These are phyloP conservation scores for Cordyceps cateniannulata DNA, from an alignment of 2,329 filamentous ascomycete genomes.

Conservation along the genomic window DNA sequence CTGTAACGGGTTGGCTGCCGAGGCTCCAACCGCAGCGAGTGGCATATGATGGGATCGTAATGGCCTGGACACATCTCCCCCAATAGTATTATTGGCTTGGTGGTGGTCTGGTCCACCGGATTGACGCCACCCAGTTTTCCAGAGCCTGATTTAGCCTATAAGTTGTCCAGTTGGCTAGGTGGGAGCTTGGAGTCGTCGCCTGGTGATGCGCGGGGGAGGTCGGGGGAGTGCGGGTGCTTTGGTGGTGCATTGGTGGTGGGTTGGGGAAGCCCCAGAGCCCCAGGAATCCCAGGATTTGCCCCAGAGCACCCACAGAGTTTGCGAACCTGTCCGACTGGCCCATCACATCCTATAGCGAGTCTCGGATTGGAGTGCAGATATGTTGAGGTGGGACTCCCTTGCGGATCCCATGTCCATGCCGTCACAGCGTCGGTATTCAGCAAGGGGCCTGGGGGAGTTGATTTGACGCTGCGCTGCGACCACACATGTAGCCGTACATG, in stretches of 20 bases:
- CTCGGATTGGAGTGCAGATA: background rate
- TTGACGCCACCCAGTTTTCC: conserved; percentile 2
- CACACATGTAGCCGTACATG: background rate
- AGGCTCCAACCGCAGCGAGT: conserved; percentile 8
- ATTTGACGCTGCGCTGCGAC: background rate
- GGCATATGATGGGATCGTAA: conserved; percentile 13
- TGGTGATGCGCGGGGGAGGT: conserved; percentile 7
- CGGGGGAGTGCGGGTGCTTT: conserved; percentile 7
- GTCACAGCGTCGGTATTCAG: background rate
- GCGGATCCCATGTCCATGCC: conserved; percentile 2
- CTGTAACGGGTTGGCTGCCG: conserved; percentile 10
- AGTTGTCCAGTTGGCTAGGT: background rate
- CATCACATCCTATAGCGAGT: background rate
- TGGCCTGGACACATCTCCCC: background rate
- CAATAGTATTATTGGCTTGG: background rate
- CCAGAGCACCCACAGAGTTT: background rate
- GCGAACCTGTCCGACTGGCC: background rate
- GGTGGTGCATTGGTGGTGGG: conserved; percentile 2
- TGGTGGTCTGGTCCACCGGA: conserved; percentile 1
- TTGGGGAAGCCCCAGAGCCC: conserved; percentile 8
- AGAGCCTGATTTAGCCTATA: conserved; percentile 6
- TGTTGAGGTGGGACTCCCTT: background rate
- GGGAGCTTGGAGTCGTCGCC: background rate
- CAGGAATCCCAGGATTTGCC: conserved; percentile 4
- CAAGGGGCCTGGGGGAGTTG: background rate